phyloP scores from a whole-genome alignment of 257 asterid species.

The Nicotiana sylvestris region DNA sequence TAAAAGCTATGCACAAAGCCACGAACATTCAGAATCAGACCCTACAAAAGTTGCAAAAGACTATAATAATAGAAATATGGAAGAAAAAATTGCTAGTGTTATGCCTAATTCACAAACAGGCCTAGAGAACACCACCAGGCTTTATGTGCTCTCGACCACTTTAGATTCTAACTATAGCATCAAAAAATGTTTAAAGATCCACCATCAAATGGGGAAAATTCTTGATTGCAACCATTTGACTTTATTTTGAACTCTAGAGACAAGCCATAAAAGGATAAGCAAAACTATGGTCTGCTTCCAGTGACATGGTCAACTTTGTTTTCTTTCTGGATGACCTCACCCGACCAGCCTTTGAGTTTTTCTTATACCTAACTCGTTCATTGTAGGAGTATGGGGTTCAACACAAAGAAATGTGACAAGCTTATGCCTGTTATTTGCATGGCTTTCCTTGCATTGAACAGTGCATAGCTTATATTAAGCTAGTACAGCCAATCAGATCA shows the following conservation, averaged over 20 bases:
- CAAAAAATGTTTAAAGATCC: background rate
- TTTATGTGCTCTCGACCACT: background rate
- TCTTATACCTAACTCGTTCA: background rate
- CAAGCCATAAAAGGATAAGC: no score
- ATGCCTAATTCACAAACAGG: background rate
- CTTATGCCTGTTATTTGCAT: background rate
- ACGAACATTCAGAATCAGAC: background rate
- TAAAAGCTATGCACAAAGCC: background rate
- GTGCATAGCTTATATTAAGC: background rate
- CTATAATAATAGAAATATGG: background rate
- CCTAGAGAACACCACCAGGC: background rate
- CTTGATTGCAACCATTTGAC: background rate
- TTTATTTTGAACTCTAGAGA: no score
- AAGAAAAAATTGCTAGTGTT: background rate
- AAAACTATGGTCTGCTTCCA: no score
- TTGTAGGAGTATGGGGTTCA: background rate
- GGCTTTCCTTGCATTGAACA: background rate
- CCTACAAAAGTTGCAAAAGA: background rate
- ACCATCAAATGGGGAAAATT: background rate
- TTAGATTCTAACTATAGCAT: background rate
- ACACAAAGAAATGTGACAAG: background rate
- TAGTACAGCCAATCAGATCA: background rate
- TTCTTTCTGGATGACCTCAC: background rate
- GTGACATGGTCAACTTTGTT: no score
- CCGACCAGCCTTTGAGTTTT: background rate